Conservation (phyloP, 2,329 filamentous ascomycete genomes). For the Stagonosporopsis tanaceti region DNA sequence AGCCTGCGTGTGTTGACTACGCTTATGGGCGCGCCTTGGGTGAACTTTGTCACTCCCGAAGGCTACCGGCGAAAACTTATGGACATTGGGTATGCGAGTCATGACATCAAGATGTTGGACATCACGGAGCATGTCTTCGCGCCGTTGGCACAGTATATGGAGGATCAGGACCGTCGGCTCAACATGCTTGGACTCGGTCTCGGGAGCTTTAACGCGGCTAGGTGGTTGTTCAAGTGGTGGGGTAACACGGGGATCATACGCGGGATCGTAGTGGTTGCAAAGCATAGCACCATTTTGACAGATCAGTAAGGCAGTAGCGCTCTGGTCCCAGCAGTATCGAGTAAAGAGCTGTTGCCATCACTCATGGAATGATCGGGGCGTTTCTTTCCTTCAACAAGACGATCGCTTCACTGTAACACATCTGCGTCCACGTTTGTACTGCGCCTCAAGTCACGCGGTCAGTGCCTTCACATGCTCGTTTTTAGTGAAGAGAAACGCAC, state of each 20-base stretch:
- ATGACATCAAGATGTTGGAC: constrained; percentile 57
- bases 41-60: constrained; percentile 58
- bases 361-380: too few species aligned
- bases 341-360: too few species aligned
- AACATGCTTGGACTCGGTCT: constrained; percentile 48
- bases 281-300: not conserved
- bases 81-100: constrained; percentile 57
- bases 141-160: constrained; percentile 58
- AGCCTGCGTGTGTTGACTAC: constrained; percentile 55
- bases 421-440: too few species aligned
- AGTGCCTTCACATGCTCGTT: not conserved
- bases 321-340: too few species aligned
- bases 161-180: constrained; percentile 46
- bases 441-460: not conserved
- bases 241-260: constrained; percentile 48
- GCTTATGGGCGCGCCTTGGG: constrained; percentile 58
- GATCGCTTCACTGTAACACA: too few species aligned
- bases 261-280: constrained; percentile 53
- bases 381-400: too few species aligned
- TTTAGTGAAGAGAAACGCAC: not conserved
- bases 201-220: constrained; percentile 47
- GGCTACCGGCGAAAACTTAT: constrained; percentile 58
- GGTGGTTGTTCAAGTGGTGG: constrained; percentile 54
- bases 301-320: not conserved
- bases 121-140: constrained; percentile 63